A percentile compares a stretch with the other conserved stretches of the same genome.
Conservation (phyloP, 768 basidiomycete genomes). For the Dentipellis sp. region DNA sequence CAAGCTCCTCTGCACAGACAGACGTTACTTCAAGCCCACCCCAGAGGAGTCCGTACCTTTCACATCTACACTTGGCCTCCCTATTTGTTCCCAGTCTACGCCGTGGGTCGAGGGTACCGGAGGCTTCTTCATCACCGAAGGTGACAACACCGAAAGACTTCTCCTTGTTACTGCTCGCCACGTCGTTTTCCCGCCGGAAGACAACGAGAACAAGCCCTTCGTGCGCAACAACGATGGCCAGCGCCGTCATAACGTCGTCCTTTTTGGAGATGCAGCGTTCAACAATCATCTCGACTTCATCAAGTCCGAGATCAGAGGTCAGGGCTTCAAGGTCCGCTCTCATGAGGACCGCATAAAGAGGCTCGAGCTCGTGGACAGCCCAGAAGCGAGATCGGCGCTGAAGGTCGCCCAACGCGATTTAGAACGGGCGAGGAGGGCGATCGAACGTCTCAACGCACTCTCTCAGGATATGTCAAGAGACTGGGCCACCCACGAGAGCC, state of each 20-base stretch:
- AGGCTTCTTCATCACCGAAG: conserved; percentile 19
- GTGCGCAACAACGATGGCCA: neutral
- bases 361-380: neutral
- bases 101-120: conserved; percentile 30
- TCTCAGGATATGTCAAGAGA: neutral
- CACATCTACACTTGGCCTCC: conserved; percentile 27
- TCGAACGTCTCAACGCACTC: neutral
- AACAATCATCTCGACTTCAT: conserved; percentile 18
- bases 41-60: conserved; percentile 24
- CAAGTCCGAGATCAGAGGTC: neutral
- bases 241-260: neutral
- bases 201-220: neutral
- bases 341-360: neutral
- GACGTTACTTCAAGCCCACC: conserved; percentile 18
- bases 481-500: neutral
- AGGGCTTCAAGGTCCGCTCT: neutral
- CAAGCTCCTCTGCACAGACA: conserved; percentile 19
- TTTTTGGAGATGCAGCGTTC: conserved; percentile 12
- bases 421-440: neutral
- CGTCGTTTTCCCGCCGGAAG: neutral
- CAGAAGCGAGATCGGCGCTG: neutral
- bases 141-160: conserved; percentile 12
- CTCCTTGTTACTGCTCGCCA: conserved; percentile 1
- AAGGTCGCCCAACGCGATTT: neutral
- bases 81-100: conserved; percentile 22